A percentile compares a stretch with the other conserved stretches of the same genome.
Evolutionary conservation across 257 asterid genomes (phyloP).

Genomic region (Leonotis leonurus): DNA sequence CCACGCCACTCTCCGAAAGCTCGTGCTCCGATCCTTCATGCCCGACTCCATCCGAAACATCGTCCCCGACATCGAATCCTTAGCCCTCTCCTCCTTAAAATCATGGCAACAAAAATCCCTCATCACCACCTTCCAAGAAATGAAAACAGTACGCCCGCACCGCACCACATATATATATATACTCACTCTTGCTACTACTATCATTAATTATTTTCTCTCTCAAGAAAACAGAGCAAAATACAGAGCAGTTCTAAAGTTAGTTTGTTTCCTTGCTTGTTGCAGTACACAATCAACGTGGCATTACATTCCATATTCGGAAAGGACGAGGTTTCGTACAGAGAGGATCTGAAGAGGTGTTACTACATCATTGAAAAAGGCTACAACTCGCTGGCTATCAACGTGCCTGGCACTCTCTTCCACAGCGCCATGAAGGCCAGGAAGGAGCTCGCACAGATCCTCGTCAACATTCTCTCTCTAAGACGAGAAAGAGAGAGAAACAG

Average conservation of each 20-base stretch:
- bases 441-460: constrained; percentile 43
- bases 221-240: too few relatives aligned
- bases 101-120: constrained; percentile 26
- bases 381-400: constrained; percentile 59
- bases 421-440: constrained; percentile 65
- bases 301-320: constrained; percentile 63
- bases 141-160: constrained; percentile 81
- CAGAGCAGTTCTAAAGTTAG: too few relatives aligned
- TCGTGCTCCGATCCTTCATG: constrained; percentile 59
- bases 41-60: constrained; percentile 54
- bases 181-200: too few relatives aligned
- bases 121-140: constrained; percentile 68
- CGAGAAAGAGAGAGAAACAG: constrained; percentile 28
- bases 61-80: constrained; percentile 41
- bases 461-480: constrained; percentile 36
- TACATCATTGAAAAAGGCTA: constrained; percentile 65
- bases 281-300: constrained; percentile 75
- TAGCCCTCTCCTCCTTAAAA: constrained; percentile 31
- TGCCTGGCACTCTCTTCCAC: constrained; percentile 69
- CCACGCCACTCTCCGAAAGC: constrained; percentile 48
- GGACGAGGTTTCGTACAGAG: constrained; percentile 51
- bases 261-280: constrained; percentile 9
- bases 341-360: constrained; percentile 59
- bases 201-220: too few relatives aligned
- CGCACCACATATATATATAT: too few relatives aligned